Evolutionary conservation across 2,329 filamentous ascomycete species (phyloP), one percentile per base, ranked within the genome.

Genomic region (Myriosclerotinia curreyana): DNA sequence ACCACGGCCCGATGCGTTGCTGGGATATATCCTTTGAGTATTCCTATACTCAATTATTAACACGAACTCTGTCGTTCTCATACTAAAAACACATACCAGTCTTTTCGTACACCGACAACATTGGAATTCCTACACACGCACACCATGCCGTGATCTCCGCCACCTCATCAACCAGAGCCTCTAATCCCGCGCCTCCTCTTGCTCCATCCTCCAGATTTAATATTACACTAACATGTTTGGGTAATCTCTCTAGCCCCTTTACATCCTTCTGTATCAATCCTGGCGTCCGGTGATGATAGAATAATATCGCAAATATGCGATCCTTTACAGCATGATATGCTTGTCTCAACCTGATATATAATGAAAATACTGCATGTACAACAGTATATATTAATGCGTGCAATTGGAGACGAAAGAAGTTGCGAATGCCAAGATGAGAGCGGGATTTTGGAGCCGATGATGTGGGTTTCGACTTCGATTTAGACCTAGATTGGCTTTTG

Each of bases 221-320:
- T 62, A 98, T 88, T 14, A 96, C 88, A 74, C 92, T 97, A 59
- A 99, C 76, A 74, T 99, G 95, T 69, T 89, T 85, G 2, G 95
- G 95, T 66, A 96, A 77, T 71, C 89, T 86, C 65, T 81, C 83
- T 64, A 99, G 77, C 12, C 83, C 82, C 75, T 86, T 86, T 34
- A 98, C 88, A 78, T 99, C 95, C 72, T 89, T 88, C 73, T 89
- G 87, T 70, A 99, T 96, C 74, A 96, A 86, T 74, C 96, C 91
- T 9, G 95, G 95, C 0, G 94, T 96, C 60, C 91, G 90, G 77
- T 99, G 95, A 78, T 99, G 96, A 79, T 99, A 95, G 76, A 94
- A 93, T 62, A 96, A 81, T 66, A 98, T 84, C 12, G 91, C 90
- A 61, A 92, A 85, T 68, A 94, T 79, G 66, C 90, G 87, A 75